Base-by-base conservation (phyloP, 2,329 filamentous ascomycete genomes). In the Pyricularia sp. region DNA sequence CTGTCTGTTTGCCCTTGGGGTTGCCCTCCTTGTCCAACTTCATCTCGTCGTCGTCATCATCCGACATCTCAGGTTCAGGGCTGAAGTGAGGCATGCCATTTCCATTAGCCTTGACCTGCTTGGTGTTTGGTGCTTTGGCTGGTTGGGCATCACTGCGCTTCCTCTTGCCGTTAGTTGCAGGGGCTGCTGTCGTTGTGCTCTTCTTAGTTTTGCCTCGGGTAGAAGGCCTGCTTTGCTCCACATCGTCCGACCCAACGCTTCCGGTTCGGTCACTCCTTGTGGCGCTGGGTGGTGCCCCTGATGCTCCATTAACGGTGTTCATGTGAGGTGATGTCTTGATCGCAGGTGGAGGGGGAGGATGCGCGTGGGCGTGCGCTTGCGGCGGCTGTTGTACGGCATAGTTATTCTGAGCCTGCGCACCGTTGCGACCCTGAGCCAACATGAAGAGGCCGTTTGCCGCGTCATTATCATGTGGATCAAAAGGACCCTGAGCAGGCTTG, bases 391-490 rank as follows among this genome's bases (percentile, higher is more conserved):
- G 71, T 1, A 80, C 78, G 72, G 82, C 74, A 80, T 86, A 85
- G 73, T 80, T 84, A 72, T 79, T 82, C 23, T 81, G 74, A 17
- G 81, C 78, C 71, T 82, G 87, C 70, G 77, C 84, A 80, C 80
- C 86, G 83, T 81, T 89, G 30, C 81, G 79, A 25, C 89, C 88
- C 75, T 92, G 90, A 0, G 95, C 94, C 70, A 99, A 84, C 86
- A 97, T 90, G 74, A 93, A 96, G 0, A 99, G 84, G 33, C 95
- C 94, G 77, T 97, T 98, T 67, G 94, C 95, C 63, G 94, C 95
- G 80, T 97, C 94, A 74, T 94, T 97, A 68, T 97, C 94, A 79
- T 97, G 93, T 61, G 93, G 92, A 70, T 94, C 91, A 76, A 93
- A 96, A 4, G 90, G 86, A 68, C 92, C 90, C 0, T 85, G 79